Evolutionary conservation across 768 basidiomycete genomes (phyloP).

Genomic region (Hericium alpestre): DNA sequence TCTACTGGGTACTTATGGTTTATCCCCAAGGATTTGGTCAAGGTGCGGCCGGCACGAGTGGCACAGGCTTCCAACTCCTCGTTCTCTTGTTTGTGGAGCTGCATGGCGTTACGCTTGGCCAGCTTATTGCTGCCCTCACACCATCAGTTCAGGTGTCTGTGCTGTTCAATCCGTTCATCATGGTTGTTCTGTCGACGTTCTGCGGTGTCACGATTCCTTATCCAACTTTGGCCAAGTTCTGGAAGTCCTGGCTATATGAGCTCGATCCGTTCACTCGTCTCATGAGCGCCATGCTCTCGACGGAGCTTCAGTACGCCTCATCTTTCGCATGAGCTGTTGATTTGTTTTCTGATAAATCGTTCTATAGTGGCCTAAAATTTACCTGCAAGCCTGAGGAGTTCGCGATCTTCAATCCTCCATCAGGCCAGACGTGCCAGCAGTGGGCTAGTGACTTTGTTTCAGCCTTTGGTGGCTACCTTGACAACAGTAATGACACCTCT

Average conservation of each 20-base stretch:
- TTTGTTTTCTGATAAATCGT: not conserved
- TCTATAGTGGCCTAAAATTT: conserved; percentile 47
- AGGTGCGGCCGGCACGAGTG: conserved; percentile 47
- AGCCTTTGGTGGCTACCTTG: conserved; percentile 61
- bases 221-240: conserved; percentile 52
- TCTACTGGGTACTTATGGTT: conserved; percentile 73
- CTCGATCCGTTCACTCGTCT: conserved; percentile 62
- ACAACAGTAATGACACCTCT: conserved; percentile 47
- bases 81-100: conserved; percentile 62
- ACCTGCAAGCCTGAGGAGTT: conserved; percentile 60
- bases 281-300: conserved; percentile 63
- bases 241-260: conserved; percentile 72
- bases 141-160: conserved; percentile 70
- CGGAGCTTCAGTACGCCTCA: conserved; percentile 55
- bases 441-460: conserved; percentile 62
- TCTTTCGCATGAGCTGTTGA: not conserved
- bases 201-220: conserved; percentile 75
- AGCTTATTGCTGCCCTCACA: conserved; percentile 63
- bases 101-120: conserved; percentile 64
- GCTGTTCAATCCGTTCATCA: conserved; percentile 69
- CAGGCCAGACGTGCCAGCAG: conserved; percentile 55
- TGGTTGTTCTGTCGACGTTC: conserved; percentile 56
- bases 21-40: conserved; percentile 62
- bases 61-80: conserved; percentile 63
- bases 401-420: conserved; percentile 58